Evolutionary conservation across 345 rosid species (phyloP).

Genomic region (Garcia nutans): DNA sequence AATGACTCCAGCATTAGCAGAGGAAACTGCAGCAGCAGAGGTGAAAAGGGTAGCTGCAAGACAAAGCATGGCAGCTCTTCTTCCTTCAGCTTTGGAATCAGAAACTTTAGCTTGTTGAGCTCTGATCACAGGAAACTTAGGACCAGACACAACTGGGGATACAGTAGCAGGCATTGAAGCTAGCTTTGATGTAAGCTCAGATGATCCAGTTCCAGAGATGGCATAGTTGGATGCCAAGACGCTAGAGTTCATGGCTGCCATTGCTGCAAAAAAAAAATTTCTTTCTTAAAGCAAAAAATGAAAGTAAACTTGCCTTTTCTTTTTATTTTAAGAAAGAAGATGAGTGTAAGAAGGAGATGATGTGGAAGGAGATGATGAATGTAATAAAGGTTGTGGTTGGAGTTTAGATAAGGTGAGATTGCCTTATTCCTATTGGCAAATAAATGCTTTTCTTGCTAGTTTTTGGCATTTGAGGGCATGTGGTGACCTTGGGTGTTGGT

Average conservation of each 20-base stretch:
- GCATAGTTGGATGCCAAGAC: conserved; percentile 80
- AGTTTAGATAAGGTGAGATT: conserved; percentile 97
- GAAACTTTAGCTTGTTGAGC: conserved; percentile 39
- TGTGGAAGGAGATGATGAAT: conserved; percentile 45
- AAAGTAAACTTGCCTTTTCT: neutral
- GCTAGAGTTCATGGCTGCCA: conserved; percentile 86
- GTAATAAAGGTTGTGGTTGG: conserved; percentile 64
- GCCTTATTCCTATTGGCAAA: conserved; percentile 72
- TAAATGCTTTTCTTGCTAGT: neutral
- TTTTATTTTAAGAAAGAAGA: conserved; percentile 4
- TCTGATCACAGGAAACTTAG: conserved; percentile 62
- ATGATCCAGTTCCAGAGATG: conserved; percentile 58
- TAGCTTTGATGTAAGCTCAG: conserved; percentile 61
- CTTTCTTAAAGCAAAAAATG: neutral
- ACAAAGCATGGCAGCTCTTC: conserved; percentile 67
- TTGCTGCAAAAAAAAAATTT: conserved; percentile 1
- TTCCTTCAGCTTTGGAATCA: conserved; percentile 49
- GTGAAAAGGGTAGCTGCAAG: conserved; percentile 77
- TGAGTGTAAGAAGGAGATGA: conserved; percentile 17
- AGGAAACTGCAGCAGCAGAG: conserved; percentile 52
- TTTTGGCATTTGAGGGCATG: conserved; percentile 2
- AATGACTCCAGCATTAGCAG: conserved; percentile 80
- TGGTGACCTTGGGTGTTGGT: conserved; percentile 29
- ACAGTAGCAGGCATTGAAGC: conserved; percentile 39
- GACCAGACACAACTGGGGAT: conserved; percentile 38